phyloP scores from a whole-genome alignment of 371 early-diverging fungal genomes.

The Nematocida ausubeli region DNA sequence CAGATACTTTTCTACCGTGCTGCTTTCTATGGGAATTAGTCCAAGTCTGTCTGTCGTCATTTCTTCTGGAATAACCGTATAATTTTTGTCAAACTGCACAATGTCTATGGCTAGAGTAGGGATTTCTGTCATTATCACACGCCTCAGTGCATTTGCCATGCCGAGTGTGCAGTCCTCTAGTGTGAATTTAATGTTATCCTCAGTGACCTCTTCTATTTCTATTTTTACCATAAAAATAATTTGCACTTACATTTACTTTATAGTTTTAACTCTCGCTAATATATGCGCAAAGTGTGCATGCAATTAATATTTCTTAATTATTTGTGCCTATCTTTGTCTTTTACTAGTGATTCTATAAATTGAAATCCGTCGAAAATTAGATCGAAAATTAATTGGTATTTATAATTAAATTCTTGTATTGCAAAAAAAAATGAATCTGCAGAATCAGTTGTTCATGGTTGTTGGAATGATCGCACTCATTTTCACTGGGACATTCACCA shows the following conservation, averaged over 20 bases:
- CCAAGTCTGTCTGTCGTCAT: slow-evolving; percentile 94
- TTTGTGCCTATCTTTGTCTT: no score
- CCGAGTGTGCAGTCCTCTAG: slow-evolving; percentile 36
- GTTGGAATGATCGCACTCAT: neutral
- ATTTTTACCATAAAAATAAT: slow-evolving; percentile 53
- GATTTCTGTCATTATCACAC: slow-evolving; percentile 91
- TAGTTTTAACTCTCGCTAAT: no score
- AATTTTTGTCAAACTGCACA: slow-evolving; percentile 86
- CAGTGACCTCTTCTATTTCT: slow-evolving; percentile 46
- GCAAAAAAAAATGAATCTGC: slow-evolving; percentile 19
- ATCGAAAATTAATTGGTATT: no score
- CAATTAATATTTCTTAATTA: no score
- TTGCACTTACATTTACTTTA: neutral
- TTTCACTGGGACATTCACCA: neutral
- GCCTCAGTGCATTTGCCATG: slow-evolving; percentile 84
- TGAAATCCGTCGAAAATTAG: no score
- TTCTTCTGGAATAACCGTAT: slow-evolving; percentile 92
- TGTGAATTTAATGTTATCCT: slow-evolving; percentile 52
- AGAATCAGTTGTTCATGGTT: neutral
- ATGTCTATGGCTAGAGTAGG: slow-evolving; percentile 97
- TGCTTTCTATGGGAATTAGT: slow-evolving; percentile 77
- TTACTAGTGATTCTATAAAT: no score
- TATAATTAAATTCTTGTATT: no score
- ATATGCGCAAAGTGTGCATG: no score
- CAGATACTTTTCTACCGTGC: slow-evolving; percentile 25